A percentile compares a stretch with the other conserved stretches of the same genome.
phyloP scores from a whole-genome alignment of 192 early-diverging fungal genomes.

The Coemansia sp. region DNA sequence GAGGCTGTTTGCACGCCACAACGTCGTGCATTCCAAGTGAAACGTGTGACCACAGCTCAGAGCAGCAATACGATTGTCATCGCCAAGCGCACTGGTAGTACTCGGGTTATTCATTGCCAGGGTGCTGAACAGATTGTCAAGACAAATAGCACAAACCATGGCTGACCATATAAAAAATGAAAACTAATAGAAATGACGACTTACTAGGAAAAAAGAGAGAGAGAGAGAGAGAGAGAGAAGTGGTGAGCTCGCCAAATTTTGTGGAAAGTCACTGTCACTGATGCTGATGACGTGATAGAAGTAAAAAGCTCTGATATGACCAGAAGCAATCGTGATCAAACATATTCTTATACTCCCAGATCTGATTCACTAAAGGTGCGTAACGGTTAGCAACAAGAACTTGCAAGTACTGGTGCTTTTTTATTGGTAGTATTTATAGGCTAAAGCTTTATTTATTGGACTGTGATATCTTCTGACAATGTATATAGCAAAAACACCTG shows the following conservation, averaged over 20 bases:
- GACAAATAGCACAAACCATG: constrained; percentile 5
- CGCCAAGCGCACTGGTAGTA: neutral
- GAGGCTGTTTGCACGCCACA: neutral
- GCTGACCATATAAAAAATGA: neutral
- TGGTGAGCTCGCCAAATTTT: too few relatives aligned
- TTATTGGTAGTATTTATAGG: neutral
- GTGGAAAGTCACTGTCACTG: too few relatives aligned
- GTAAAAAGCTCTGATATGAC: too few relatives aligned
- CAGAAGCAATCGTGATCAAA: too few relatives aligned
- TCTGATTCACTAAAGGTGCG: too few relatives aligned
- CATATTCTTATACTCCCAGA: too few relatives aligned
- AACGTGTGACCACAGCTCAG: constrained; percentile 7
- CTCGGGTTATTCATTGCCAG: neutral
- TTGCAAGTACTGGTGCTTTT: neutral
- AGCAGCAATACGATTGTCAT: neutral
- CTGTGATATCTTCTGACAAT: neutral
- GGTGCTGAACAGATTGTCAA: neutral
- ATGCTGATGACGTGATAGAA: too few relatives aligned
- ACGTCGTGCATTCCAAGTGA: neutral
- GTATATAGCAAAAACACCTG: neutral
- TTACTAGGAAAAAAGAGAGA: neutral
- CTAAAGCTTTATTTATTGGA: neutral
- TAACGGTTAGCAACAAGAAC: neutral
- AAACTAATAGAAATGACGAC: neutral
- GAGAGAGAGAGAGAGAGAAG: neutral